A percentile compares a stretch with the other conserved stretches of the same genome.
Evolutionary conservation across 305 asterid genomes (phyloP).

Genomic region (Petunia hybrid): DNA sequence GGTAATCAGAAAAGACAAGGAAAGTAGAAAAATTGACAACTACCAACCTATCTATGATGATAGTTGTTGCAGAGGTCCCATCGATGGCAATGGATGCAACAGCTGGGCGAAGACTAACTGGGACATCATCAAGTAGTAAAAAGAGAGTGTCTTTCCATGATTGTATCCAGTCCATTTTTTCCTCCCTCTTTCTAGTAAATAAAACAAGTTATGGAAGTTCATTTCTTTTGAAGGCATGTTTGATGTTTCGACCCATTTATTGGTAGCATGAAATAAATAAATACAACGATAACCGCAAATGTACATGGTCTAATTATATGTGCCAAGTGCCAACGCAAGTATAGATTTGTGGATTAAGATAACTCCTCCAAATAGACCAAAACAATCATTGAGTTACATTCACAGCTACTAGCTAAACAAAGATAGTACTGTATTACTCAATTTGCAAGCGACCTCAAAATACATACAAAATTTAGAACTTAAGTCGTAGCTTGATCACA

Average conservation of each 20-base stretch:
- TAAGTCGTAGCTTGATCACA: neutral
- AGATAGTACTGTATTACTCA: neutral
- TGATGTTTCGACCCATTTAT: neutral
- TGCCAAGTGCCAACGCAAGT: neutral
- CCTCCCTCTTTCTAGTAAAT: conserved; percentile 81
- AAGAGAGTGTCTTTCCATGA: conserved; percentile 89
- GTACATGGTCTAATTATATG: neutral
- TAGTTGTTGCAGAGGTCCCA: conserved; percentile 94
- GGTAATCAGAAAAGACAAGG: conserved; percentile 1
- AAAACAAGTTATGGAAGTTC: conserved; percentile 49
- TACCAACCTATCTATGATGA: conserved; percentile 74
- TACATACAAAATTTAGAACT: neutral
- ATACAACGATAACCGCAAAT: neutral
- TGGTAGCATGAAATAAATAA: neutral
- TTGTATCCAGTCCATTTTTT: conserved; percentile 77
- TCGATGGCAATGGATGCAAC: conserved; percentile 79
- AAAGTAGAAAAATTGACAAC: conserved; percentile 10
- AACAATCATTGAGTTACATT: conserved; percentile 5
- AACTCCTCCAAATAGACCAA: conserved; percentile 9
- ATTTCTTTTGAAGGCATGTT: conserved; percentile 21
- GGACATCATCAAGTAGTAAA: conserved; percentile 80
- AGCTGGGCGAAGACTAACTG: conserved; percentile 59
- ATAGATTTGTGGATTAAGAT: neutral
- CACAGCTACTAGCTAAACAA: neutral
- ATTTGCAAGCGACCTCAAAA: neutral